Percentiles rank a stretch among this genome's conserved stretches.
phyloP scores from a whole-genome alignment of 306 rosid genomes.

The Vicia villosa region DNA sequence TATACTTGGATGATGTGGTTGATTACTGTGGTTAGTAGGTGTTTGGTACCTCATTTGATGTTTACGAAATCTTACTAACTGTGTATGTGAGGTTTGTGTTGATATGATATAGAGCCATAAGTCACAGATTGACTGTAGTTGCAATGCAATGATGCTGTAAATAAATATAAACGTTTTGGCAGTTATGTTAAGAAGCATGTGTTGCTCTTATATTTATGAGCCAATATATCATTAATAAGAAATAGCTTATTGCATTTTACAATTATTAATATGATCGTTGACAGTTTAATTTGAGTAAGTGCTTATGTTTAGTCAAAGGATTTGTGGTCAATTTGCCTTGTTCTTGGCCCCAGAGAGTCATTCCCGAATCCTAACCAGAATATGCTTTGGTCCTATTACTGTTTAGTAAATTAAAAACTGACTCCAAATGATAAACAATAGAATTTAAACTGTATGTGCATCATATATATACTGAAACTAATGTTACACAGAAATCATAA shows the following conservation, averaged over 20 bases:
- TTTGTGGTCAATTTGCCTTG: background rate
- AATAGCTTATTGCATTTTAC: background rate
- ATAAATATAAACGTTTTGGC: conserved; percentile 7
- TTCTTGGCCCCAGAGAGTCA: background rate
- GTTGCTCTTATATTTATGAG: conserved; percentile 13
- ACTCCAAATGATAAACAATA: background rate
- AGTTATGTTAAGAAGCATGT: background rate
- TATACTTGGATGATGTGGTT: conserved; percentile 27
- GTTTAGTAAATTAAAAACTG: background rate
- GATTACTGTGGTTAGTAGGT: background rate
- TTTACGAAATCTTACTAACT: too few relatives aligned
- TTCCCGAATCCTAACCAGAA: background rate
- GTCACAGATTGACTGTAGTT: background rate
- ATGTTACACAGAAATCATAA: background rate
- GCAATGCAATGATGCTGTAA: background rate
- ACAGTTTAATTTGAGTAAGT: background rate
- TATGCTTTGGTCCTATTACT: background rate
- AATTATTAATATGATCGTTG: background rate
- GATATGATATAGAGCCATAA: background rate
- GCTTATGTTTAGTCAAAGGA: conserved; percentile 10
- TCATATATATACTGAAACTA: background rate
- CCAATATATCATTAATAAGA: background rate
- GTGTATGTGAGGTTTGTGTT: background rate
- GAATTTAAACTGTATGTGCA: background rate
- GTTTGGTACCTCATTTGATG: too few relatives aligned